phyloP scores from a whole-genome alignment of 257 asterid genomes.

The Nicotiana attenuata region DNA sequence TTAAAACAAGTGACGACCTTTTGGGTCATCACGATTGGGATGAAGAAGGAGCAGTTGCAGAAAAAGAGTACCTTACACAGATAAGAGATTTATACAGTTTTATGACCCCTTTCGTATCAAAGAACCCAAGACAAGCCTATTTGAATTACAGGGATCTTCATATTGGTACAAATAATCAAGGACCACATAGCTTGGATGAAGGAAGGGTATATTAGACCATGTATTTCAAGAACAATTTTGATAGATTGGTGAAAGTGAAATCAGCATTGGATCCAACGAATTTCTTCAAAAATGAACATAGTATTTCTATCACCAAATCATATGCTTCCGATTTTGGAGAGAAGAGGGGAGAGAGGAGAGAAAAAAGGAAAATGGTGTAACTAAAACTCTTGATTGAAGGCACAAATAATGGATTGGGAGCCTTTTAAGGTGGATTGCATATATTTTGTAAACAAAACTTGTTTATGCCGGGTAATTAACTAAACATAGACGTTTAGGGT shows the following conservation, averaged over 20 bases:
- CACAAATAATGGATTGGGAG: too few relatives aligned
- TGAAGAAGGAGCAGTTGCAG: conserved; percentile 14
- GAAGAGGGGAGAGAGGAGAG: too few relatives aligned
- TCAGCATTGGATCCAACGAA: conserved; percentile 17
- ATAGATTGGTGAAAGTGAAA: conserved; percentile 29
- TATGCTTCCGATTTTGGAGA: too few relatives aligned
- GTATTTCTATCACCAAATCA: too few relatives aligned
- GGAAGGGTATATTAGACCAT: conserved; percentile 19
- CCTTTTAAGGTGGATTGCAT: too few relatives aligned
- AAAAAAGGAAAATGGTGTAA: too few relatives aligned
- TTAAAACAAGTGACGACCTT: too few relatives aligned
- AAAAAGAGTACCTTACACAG: conserved; percentile 1
- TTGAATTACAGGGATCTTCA: conserved; percentile 44
- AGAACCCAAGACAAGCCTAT: conserved; percentile 37
- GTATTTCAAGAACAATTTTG: conserved; percentile 29
- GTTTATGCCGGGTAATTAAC: too few relatives aligned
- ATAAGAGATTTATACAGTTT: conserved; percentile 23
- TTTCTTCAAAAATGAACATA: conserved; percentile 38
- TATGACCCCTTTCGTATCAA: conserved; percentile 33
- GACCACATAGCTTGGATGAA: conserved; percentile 11
- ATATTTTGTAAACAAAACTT: too few relatives aligned
- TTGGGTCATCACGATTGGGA: too few relatives aligned
- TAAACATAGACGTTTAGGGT: too few relatives aligned
- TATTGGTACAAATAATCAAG: conserved; percentile 20
- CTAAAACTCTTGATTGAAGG: too few relatives aligned